Base-by-base conservation (phyloP, 2,329 filamentous ascomycete genomes). In the Aspergillus floridensis region DNA sequence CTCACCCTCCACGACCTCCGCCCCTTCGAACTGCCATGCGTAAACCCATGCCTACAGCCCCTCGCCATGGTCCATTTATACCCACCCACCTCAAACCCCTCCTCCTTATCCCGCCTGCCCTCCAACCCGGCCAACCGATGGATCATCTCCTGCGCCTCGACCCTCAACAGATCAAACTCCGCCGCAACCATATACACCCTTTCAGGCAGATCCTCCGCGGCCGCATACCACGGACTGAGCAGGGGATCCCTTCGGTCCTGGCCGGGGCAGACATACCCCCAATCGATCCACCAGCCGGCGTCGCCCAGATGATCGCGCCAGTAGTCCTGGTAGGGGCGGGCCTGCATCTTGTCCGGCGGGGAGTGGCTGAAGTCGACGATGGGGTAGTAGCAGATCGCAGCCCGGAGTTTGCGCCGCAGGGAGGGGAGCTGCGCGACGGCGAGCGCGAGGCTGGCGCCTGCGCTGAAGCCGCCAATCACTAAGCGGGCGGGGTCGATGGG, bases 361-460 rank as follows among this genome's bases (percentile, higher is more conserved):
- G 70, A 71, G 41, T 64, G 58, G 16, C 63, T 24, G 22, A 78
- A 76, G 64, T 83, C 80, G 5, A 78, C 68, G 2, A 77, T 69
- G 1, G 81, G 78, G 60, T 81, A 84, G 48, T 81, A 70, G 3
- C 78, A 70, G 7, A 82, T 66, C 0, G 77, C 72, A 0, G 77
- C 81, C 5, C 68, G 64, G 12, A 79, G 59, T 11, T 65, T 66
- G 3, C 66, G 68, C 32, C 69, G 66, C 35, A 83, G 63, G 14
- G 62, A 66, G 0, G 74, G 72, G 10, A 79, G 64, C 63, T 82
- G 80, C 14, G 74, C 66, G 0, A 75, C 76, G 6, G 74, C 68
- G 0, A 84, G 70, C 0, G 77, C 65, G 1, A 85, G 71, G 65
- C 82, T 84, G 2, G 77, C 83, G 26, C 83, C 82, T 0, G 82